These are phyloP conservation scores for Phytophthora colocasiae DNA, from an alignment of 352 stramenopile species.

Conservation along the genomic window DNA sequence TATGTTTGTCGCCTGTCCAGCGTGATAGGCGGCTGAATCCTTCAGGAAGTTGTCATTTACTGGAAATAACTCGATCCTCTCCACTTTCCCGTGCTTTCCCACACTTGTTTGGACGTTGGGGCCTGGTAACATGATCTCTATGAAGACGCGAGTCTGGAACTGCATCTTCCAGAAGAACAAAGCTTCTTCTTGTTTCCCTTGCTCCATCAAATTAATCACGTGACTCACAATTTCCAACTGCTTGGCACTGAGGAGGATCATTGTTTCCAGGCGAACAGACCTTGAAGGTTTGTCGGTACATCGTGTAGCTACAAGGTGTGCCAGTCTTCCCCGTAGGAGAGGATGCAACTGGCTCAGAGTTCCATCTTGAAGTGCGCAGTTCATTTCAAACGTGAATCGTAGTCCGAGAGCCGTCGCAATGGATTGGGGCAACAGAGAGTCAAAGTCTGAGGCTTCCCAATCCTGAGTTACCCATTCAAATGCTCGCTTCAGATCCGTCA, in stretches of 20 bases:
- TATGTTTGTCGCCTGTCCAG: constrained; percentile 18
- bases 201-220: constrained; percentile 21
- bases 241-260: constrained; percentile 38
- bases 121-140: constrained; percentile 11
- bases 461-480: constrained; percentile 30
- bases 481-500: constrained; percentile 41
- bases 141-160: constrained; percentile 36
- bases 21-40: neutral
- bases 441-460: neutral
- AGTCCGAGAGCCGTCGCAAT: constrained; percentile 29
- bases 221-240: constrained; percentile 27
- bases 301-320: constrained; percentile 1
- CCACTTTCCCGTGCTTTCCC: constrained; percentile 20
- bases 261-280: constrained; percentile 35
- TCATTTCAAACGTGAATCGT: constrained; percentile 49
- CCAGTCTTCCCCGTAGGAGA: constrained; percentile 5
- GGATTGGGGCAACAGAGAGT: constrained; percentile 41
- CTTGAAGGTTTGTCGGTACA: constrained; percentile 7
- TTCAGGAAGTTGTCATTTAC: constrained; percentile 17
- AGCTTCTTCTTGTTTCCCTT: constrained; percentile 29
- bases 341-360: neutral
- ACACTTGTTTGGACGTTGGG: constrained; percentile 12
- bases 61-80: constrained; percentile 28
- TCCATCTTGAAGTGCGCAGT: constrained; percentile 10
- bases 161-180: constrained; percentile 55